A percentile compares a stretch with the other conserved stretches of the same genome.
These are phyloP conservation scores for Phallus indusiatus DNA, from an alignment of 768 basidiomycete genomes.

Conservation along the genomic window DNA sequence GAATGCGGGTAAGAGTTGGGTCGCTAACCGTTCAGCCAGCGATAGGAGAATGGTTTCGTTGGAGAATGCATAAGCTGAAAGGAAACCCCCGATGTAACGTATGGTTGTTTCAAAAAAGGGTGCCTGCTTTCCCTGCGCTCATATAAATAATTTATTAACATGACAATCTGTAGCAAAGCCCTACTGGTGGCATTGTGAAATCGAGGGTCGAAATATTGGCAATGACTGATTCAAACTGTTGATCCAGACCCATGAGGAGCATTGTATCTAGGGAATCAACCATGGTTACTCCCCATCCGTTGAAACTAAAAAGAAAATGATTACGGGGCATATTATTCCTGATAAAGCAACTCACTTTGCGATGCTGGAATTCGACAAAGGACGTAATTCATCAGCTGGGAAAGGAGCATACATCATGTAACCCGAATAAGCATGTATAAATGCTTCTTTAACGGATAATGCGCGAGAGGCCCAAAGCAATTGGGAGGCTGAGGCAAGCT, in stretches of 20 bases:
- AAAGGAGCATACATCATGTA: slow-evolving; percentile 16
- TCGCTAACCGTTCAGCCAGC: slow-evolving; percentile 9
- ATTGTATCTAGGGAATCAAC: slow-evolving; percentile 35
- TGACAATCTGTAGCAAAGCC: not conserved
- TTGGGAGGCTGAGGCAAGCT: not conserved
- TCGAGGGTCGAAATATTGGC: slow-evolving; percentile 3
- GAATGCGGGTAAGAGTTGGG: slow-evolving; percentile 8
- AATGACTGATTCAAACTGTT: not conserved
- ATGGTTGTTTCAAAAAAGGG: slow-evolving; percentile 31
- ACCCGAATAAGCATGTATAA: slow-evolving; percentile 15
- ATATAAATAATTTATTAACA: not conserved
- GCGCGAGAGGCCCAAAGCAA: slow-evolving; percentile 10
- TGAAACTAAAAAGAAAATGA: slow-evolving; percentile 10
- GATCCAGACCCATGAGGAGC: slow-evolving; percentile 27
- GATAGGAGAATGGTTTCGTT: slow-evolving; percentile 10
- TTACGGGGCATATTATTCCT: not conserved
- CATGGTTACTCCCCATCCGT: slow-evolving; percentile 26
- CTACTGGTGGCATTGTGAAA: slow-evolving; percentile 21
- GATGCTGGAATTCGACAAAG: not conserved
- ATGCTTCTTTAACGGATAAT: slow-evolving; percentile 14
- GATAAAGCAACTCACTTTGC: not conserved
- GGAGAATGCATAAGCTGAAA: slow-evolving; percentile 10
- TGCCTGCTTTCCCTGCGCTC: not conserved
- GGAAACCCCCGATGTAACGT: slow-evolving; percentile 34
- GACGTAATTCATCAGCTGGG: slow-evolving; percentile 10